These are phyloP conservation scores for Fusarium chuoi DNA, from an alignment of 2,329 filamentous ascomycete species.

Conservation along the genomic window DNA sequence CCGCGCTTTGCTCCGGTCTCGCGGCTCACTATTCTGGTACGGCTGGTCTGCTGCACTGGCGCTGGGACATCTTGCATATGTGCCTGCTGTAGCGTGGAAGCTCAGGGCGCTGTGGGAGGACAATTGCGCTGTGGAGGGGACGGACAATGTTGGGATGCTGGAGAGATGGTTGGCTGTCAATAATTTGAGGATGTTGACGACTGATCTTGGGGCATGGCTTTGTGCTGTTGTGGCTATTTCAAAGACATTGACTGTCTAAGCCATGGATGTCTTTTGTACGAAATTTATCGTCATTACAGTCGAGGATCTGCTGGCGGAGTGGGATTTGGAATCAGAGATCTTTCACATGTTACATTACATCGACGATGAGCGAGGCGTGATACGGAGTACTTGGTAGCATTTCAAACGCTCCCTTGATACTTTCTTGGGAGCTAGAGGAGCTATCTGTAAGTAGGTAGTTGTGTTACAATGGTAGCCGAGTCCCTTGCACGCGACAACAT, in stretches of 20 bases:
- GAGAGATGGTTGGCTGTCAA: slow-evolving; percentile 48
- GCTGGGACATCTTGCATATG: slow-evolving; percentile 48
- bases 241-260: slow-evolving; percentile 36
- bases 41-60: slow-evolving; percentile 46
- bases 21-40: slow-evolving; percentile 48
- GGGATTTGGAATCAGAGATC: neutral
- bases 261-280: neutral
- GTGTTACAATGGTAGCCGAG: neutral
- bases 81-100: slow-evolving; percentile 48
- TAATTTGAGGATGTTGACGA: slow-evolving; percentile 46
- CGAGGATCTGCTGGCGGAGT: neutral
- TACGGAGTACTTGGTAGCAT: neutral
- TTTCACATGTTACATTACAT: neutral
- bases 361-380: neutral
- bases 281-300: neutral
- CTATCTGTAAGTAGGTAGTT: neutral
- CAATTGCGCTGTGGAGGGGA: slow-evolving; percentile 27
- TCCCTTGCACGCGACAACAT: neutral
- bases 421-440: neutral
- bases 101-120: slow-evolving; percentile 47
- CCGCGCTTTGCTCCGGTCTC: slow-evolving; percentile 34
- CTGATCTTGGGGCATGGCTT: slow-evolving; percentile 49
- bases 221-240: slow-evolving; percentile 47
- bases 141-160: slow-evolving; percentile 46
- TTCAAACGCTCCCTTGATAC: neutral